Evolutionary conservation across 176 grass and related monocot species (phyloP).

Genomic region (Guadua angustifolia): DNA sequence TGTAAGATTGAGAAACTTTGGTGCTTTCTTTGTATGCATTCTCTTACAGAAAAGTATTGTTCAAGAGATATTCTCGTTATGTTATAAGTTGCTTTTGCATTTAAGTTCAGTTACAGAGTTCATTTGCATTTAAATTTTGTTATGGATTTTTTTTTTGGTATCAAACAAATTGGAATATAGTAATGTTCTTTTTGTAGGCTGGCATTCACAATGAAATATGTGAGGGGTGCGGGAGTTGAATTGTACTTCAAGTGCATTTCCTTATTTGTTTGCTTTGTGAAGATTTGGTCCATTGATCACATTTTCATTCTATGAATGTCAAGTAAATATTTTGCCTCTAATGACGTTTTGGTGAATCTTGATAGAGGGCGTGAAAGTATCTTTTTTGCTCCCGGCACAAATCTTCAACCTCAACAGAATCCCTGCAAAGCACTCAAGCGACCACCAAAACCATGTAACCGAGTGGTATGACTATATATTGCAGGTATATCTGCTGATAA

Average conservation of each 20-base stretch:
- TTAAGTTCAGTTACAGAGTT: neutral
- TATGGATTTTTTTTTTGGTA: neutral
- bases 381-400: slow-evolving; percentile 55
- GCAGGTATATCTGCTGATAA: neutral
- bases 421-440: slow-evolving; percentile 52
- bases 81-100: neutral
- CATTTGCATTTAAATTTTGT: neutral
- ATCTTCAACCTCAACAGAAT: slow-evolving; percentile 61
- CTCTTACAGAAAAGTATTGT: no score
- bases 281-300: neutral
- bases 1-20: neutral
- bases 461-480: slow-evolving; percentile 30
- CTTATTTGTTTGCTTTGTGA: neutral
- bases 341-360: slow-evolving; percentile 43
- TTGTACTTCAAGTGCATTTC: neutral
- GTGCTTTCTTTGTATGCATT: neutral
- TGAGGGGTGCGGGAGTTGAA: neutral
- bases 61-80: no score
- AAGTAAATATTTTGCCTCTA: slow-evolving; percentile 10
- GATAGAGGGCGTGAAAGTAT: slow-evolving; percentile 92
- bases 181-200: neutral
- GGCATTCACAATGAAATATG: neutral
- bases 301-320: slow-evolving; percentile 11
- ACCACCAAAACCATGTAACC: slow-evolving; percentile 57
- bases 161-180: neutral